phyloP scores from a whole-genome alignment of 2,329 filamentous ascomycete genomes.

The Plenodomus lindquistii region DNA sequence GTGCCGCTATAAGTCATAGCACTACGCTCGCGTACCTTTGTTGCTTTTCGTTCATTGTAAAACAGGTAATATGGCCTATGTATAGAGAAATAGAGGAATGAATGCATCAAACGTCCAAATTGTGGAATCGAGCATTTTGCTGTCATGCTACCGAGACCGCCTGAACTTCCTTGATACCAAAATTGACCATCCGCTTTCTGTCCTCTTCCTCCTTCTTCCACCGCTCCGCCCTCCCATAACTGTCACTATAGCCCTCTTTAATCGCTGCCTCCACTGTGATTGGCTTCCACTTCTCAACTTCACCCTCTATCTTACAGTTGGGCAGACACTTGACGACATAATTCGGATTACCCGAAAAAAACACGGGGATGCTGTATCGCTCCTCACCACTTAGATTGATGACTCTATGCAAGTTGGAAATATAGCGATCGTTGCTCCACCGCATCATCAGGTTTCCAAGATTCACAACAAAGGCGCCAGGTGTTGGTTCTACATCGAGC shows the following conservation, averaged over 20 bases:
- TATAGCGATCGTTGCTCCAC: slow-evolving; percentile 49
- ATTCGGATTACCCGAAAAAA: slow-evolving; percentile 51
- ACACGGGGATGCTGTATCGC: slow-evolving; percentile 49
- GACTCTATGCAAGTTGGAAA: slow-evolving; percentile 48
- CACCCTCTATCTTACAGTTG: slow-evolving; percentile 44
- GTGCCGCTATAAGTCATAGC: too few species aligned
- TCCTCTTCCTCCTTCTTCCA: slow-evolving; percentile 45
- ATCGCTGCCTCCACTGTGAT: slow-evolving; percentile 51
- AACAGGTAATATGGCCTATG: too few species aligned
- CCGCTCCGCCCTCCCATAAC: slow-evolving; percentile 49
- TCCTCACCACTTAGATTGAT: slow-evolving; percentile 48
- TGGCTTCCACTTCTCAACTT: slow-evolving; percentile 45
- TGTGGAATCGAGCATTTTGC: too few species aligned
- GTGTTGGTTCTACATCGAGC: slow-evolving; percentile 78
- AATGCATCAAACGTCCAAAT: too few species aligned
- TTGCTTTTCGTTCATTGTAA: too few species aligned
- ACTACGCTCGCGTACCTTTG: too few species aligned
- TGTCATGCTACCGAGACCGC: slow-evolving; percentile 24
- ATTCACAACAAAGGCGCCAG: slow-evolving; percentile 80
- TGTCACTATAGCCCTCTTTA: slow-evolving; percentile 47
- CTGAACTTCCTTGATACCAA: slow-evolving; percentile 1
- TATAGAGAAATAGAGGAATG: too few species aligned
- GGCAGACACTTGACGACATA: slow-evolving; percentile 50
- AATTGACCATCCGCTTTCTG: slow-evolving; percentile 17
- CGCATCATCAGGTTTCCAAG: slow-evolving; percentile 62